These are phyloP conservation scores for Leucocoprinus gongylophorus DNA, from an alignment of 1,284 basidiomycete species.

Conservation along the genomic window DNA sequence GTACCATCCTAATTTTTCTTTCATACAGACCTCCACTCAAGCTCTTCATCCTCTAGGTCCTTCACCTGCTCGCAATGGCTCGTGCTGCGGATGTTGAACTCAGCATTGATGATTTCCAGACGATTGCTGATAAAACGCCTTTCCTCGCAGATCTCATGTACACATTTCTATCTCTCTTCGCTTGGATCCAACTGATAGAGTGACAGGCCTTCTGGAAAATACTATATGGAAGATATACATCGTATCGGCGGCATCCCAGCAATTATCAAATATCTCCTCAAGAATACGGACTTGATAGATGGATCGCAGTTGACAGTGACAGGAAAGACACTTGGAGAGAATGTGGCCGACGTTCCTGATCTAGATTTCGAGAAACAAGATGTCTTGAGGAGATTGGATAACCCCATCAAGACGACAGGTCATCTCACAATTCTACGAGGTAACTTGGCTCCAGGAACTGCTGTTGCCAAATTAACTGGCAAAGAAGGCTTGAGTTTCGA, in stretches of 20 bases:
- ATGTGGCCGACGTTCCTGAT: constrained; percentile 75
- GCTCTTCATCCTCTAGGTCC: constrained; percentile 84
- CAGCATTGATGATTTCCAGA: constrained; percentile 92
- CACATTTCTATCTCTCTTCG: constrained; percentile 5
- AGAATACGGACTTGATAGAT: constrained; percentile 83
- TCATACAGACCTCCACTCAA: constrained; percentile 26
- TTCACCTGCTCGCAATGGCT: constrained; percentile 93
- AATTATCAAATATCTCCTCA: constrained; percentile 80
- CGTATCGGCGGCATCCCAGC: constrained; percentile 85
- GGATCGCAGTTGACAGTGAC: constrained; percentile 91
- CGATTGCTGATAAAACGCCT: constrained; percentile 83
- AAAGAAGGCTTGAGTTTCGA: constrained; percentile 90
- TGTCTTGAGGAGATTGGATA: constrained; percentile 69
- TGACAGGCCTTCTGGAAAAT: constrained; percentile 80
- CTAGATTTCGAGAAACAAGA: constrained; percentile 78
- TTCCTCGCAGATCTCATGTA: constrained; percentile 90
- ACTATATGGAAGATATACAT: constrained; percentile 97
- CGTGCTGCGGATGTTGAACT: constrained; percentile 84
- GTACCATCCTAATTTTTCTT: constrained; percentile 34
- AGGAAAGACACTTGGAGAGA: constrained; percentile 90
- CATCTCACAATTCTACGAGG: constrained; percentile 91
- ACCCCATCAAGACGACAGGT: constrained; percentile 90
- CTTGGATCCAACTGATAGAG: not conserved
- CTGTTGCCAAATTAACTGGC: constrained; percentile 94
- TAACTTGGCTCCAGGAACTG: constrained; percentile 84